Conservation (phyloP, 1,284 basidiomycete genomes). For the Stygiomarasmius scandens region DNA sequence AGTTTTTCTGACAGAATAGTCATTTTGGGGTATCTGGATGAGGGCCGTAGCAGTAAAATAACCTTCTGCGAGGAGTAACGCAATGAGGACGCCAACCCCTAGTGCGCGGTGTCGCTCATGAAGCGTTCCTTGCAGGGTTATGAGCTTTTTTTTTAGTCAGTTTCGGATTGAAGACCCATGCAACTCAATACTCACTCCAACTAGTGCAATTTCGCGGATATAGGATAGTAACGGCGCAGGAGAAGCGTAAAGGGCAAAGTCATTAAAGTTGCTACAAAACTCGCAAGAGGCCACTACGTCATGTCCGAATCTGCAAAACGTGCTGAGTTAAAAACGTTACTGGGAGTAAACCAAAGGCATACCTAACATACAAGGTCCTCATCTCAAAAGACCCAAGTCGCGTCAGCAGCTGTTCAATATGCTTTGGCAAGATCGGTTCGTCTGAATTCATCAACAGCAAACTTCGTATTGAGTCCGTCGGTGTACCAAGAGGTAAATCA, state of each 20-base stretch:
- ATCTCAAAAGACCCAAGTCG: conserved; percentile 61
- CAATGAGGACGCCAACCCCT: conserved; percentile 50
- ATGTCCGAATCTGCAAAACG: conserved; percentile 61
- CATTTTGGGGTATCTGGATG: conserved; percentile 46
- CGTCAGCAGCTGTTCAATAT: conserved; percentile 55
- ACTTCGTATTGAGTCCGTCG: conserved; percentile 53
- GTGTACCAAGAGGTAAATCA: conserved; percentile 53
- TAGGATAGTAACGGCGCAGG: conserved; percentile 60
- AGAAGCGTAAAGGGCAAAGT: conserved; percentile 61
- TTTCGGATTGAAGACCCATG: not conserved
- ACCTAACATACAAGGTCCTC: conserved; percentile 65
- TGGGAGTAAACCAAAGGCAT: conserved; percentile 18
- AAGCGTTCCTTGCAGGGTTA: conserved; percentile 34
- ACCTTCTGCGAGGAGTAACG: conserved; percentile 51
- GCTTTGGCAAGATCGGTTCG: conserved; percentile 38
- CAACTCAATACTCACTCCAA: conserved; percentile 44
- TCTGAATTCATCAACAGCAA: conserved; percentile 43
- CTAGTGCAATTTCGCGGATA: conserved; percentile 53
- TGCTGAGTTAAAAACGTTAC: not conserved
- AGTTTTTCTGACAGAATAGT: conserved; percentile 21
- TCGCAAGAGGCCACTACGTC: conserved; percentile 59
- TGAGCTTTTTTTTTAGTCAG: conserved; percentile 24
- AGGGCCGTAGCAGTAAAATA: conserved; percentile 54
- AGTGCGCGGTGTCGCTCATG: conserved; percentile 50
- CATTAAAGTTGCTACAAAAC: conserved; percentile 58